Evolutionary conservation across 1,284 basidiomycete species (phyloP).

Genomic region (Neolentinus lepideus): DNA sequence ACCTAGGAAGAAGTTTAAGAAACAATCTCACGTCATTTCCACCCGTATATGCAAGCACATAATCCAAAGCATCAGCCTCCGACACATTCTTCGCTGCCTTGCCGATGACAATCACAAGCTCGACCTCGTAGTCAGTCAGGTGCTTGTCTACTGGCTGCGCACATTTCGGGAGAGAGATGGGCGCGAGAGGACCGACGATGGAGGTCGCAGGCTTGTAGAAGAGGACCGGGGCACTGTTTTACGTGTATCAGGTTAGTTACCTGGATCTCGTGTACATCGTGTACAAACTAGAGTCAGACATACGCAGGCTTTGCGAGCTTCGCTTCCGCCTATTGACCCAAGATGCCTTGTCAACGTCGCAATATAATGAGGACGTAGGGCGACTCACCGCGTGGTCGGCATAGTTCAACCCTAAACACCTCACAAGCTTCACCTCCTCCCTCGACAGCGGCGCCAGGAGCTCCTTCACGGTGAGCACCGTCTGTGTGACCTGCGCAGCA

Average conservation of each 20-base stretch:
- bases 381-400: constrained; percentile 64
- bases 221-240: constrained; percentile 56
- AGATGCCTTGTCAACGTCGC: constrained; percentile 4
- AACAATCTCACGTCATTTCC: constrained; percentile 62
- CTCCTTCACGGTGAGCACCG: constrained; percentile 58
- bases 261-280: background rate
- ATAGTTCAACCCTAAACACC: constrained; percentile 80
- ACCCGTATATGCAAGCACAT: constrained; percentile 75
- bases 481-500: constrained; percentile 51
- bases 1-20: no score
- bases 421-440: constrained; percentile 59
- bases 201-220: constrained; percentile 77
- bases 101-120: constrained; percentile 82
- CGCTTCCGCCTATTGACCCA: constrained; percentile 46
- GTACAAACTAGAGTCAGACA: constrained; percentile 15
- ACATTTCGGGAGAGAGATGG: constrained; percentile 60
- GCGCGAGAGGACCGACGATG: constrained; percentile 64
- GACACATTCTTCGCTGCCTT: constrained; percentile 73
- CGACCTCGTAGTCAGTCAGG: constrained; percentile 84
- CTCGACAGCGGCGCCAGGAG: constrained; percentile 66
- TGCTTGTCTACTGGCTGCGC: constrained; percentile 67
- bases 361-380: background rate
- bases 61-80: constrained; percentile 71
- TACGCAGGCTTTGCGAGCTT: constrained; percentile 58
- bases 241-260: constrained; percentile 2